phyloP scores from a whole-genome alignment of 2,329 filamentous ascomycete species.

The Aureobasidium leucospermi region DNA sequence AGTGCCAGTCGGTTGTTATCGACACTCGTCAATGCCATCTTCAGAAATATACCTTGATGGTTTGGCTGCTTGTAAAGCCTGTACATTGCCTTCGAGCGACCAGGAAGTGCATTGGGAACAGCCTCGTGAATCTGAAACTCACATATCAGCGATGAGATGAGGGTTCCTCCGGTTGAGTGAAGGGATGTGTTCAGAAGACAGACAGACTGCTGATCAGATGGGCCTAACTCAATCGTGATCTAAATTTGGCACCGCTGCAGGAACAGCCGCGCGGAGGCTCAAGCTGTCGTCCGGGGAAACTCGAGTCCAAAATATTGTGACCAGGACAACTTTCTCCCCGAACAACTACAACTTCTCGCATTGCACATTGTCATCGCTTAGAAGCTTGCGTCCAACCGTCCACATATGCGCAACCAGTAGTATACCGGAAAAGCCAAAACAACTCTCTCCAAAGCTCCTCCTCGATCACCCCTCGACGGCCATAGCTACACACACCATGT shows the following conservation, averaged over 20 bases:
- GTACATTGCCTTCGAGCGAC: no score
- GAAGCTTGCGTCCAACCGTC: no score
- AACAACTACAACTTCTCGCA: background rate
- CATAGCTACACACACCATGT: background rate
- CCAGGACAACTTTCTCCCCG: background rate
- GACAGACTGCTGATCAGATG: background rate
- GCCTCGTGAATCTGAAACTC: no score
- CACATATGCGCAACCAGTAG: no score
- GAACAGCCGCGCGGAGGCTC: background rate
- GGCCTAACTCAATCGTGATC: background rate
- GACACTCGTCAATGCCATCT: background rate
- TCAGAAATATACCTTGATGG: background rate
- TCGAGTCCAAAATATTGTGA: background rate
- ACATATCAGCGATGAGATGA: no score
- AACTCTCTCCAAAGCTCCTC: background rate
- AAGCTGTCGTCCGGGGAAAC: conserved; percentile 2
- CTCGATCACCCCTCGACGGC: background rate
- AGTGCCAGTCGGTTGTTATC: background rate
- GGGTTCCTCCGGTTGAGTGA: background rate
- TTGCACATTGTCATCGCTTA: background rate
- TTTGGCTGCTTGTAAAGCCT: background rate
- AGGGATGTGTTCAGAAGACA: background rate
- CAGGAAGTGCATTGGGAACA: no score
- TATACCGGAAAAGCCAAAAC: background rate
- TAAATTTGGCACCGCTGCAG: conserved; percentile 10